These are phyloP conservation scores for Populus davidiana DNA, from an alignment of 345 rosid species.

Conservation along the genomic window DNA sequence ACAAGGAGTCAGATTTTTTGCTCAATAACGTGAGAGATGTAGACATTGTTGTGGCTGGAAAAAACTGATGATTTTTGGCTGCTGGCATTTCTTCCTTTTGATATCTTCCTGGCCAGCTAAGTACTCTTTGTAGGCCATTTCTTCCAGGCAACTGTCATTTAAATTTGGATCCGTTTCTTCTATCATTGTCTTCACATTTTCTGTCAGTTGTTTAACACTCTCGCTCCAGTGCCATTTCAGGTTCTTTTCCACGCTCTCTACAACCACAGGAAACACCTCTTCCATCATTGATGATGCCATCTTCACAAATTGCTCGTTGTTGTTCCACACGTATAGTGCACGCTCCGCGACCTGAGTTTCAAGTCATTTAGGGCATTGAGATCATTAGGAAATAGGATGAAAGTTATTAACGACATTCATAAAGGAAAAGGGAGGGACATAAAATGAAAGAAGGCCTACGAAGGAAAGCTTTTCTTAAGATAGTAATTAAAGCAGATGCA, in stretches of 20 bases:
- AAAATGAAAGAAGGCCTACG: not conserved
- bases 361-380: not conserved
- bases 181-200: constrained; percentile 49
- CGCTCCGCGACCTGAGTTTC: constrained; percentile 53
- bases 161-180: constrained; percentile 47
- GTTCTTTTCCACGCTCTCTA: constrained; percentile 60
- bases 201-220: constrained; percentile 57
- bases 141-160: constrained; percentile 35
- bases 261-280: constrained; percentile 53
- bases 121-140: constrained; percentile 25
- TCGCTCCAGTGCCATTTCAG: constrained; percentile 58
- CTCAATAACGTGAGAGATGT: constrained; percentile 24
- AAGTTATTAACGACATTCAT: not conserved
- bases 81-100: constrained; percentile 46
- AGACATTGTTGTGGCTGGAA: constrained; percentile 14
- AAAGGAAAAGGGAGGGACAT: not conserved
- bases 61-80: constrained; percentile 25
- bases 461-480: not conserved
- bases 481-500: not conserved
- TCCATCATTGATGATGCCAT: constrained; percentile 47
- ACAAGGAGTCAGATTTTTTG: not conserved
- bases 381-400: not conserved
- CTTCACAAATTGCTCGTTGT: constrained; percentile 51
- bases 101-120: constrained; percentile 28
- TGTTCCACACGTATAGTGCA: constrained; percentile 61